Evolutionary conservation across 108 stramenopile genomes (phyloP), one percentile per base, ranked within the genome.

Genomic region (Chaetoceros tenuissimus): DNA sequence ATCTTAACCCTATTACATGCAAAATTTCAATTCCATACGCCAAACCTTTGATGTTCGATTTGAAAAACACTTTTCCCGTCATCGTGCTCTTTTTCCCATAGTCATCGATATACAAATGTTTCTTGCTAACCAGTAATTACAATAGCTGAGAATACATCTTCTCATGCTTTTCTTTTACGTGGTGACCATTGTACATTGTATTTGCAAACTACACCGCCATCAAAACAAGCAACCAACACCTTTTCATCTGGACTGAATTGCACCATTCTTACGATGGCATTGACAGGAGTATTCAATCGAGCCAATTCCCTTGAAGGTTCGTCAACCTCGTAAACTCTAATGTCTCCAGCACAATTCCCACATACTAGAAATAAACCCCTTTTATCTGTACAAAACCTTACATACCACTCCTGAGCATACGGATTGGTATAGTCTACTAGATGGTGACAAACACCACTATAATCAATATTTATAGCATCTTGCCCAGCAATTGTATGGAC

Each of bases 321-420:
- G 2, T 64, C 78, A 29, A 89, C 53, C 46, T 78, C 65, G 81
- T 81, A 95, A n/a, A 95, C 56, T 59, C 70, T 57, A 1, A 95
- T 56, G 50, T 81, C 69, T 0, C 86, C 94, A 19, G 54, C 47
- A 18, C 54, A 58, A 59, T 87, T 92, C 19, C 94, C 94, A 44
- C 72, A 62, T 2, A 84, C 89, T 46, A 94, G 58, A 40, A 72
- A 29, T 22, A 51, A 51, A 45, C 71, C 56, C 25, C 55, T 31
- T 18, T 59, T 62, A 56, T 75, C 63, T 13, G 71, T 65, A 25
- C 69, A 72, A 75, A 89, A 86, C 24, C 84, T 72, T 47, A 89
- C 60, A 61, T 67, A 87, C 84, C 84, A 91, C 25, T 68, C 63
- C 22, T 70, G 59, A 28, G 77, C 72, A 71, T 70, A 68, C 64